Conservation (phyloP, 768 basidiomycete genomes). For the Tricholoma sp. region DNA sequence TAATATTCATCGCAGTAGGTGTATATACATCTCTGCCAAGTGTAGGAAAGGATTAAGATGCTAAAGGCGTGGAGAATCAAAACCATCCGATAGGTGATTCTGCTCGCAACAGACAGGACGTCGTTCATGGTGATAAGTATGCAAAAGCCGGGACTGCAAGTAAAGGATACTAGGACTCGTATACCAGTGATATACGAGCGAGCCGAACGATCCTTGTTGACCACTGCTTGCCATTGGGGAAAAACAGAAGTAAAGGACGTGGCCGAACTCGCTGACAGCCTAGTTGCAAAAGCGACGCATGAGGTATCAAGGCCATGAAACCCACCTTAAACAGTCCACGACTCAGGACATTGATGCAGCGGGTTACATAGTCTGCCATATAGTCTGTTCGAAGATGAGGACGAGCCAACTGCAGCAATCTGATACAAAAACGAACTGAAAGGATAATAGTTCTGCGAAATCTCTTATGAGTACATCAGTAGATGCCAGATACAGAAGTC, state of each 20-base stretch:
- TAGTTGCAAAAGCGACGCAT: neutral
- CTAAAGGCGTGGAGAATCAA: neutral
- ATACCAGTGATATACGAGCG: neutral
- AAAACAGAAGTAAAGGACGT: neutral
- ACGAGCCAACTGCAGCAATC: neutral
- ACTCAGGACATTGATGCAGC: neutral
- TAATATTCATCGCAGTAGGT: constrained; percentile 1
- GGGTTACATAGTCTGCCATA: neutral
- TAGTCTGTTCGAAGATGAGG: no score
- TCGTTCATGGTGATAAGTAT: neutral
- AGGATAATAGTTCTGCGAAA: neutral
- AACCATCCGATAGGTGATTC: neutral
- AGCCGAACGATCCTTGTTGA: neutral
- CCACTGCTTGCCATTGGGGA: neutral
- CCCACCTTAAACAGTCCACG: neutral
- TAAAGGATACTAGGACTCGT: neutral
- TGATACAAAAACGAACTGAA: neutral
- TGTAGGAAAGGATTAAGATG: neutral
- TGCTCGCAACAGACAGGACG: neutral
- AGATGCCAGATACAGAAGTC: neutral
- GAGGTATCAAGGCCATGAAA: neutral
- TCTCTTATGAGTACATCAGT: neutral
- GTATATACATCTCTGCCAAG: neutral
- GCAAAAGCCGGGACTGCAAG: neutral
- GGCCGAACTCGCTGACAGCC: neutral